Base-by-base conservation (phyloP, 495 filamentous ascomycete genomes). In the Aspergillus leporis region DNA sequence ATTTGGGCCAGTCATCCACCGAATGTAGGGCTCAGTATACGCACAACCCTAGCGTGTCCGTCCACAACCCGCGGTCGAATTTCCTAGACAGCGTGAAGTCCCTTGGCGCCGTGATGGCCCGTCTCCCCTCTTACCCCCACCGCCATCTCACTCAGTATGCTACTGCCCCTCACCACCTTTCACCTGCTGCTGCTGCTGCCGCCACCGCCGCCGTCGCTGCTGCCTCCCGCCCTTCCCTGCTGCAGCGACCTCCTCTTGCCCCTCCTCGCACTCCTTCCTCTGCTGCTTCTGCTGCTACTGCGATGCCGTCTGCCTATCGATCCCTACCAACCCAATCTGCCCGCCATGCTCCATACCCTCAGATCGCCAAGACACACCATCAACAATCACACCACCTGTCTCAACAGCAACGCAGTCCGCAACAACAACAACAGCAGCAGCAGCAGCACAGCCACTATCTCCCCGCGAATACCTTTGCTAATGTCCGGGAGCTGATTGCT, bases 11-110 rank as follows among this genome's bases (percentile, higher is more conserved):
- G 66, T 84, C 80, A 50, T 97, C 93, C 47, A 98, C 94, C 19
- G 94, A 98, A 68, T 89, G 92, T 66, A 92, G 87, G 73, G 88
- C 91, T 46, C 90, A 96, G 68, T 98, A 92, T 78, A 96, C 94
- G 30, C 89, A 94, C 62, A 87, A 95, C 77, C 85, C 81, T 59
- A 74, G 74, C 40, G 85, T 82, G 48, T 61, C 75, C 59, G 66
- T 82, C 68, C 80, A 84, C 72, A 83, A 87, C 68, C 76, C 76
- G 56, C 77, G 75, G 59, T 78, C 82, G 58, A 86, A 83, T 76
- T 82, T 86, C 78, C 73, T 85, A 51, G 80, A 83, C 63, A 80
- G 74, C 64, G 74, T 81, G 61, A 74, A 77, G 70, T 73, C 78
- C 60, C 71, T 75, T 74, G 71, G 71, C 70, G 63, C 62, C 59